Evolutionary conservation across 1,139 yeast species (phyloP).

Genomic region (Geotrichum bryndzae): DNA sequence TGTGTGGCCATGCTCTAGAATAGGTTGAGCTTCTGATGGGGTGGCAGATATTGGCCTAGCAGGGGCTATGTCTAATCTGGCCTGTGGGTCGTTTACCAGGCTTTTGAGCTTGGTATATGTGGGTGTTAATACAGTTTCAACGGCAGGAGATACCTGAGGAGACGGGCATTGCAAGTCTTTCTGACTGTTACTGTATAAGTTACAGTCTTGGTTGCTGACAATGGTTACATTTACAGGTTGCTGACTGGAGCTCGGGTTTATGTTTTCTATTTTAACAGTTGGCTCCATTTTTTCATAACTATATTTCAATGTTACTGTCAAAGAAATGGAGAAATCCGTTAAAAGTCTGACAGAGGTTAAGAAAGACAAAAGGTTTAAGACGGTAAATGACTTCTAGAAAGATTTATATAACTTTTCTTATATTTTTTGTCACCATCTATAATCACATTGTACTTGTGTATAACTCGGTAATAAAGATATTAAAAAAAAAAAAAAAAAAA

Average conservation of each 20-base stretch:
- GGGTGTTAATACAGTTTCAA: background rate
- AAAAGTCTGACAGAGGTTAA: no score
- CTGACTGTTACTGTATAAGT: background rate
- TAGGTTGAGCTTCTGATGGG: background rate
- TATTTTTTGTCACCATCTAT: no score
- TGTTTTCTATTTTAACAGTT: background rate
- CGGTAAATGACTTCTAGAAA: no score
- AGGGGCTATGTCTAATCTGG: background rate
- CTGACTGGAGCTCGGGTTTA: background rate
- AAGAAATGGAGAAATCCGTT: no score
- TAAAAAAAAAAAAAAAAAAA: no score
- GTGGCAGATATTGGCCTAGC: background rate
- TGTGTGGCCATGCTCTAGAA: background rate
- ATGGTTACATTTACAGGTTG: background rate
- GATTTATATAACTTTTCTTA: no score
- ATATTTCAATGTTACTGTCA: no score
- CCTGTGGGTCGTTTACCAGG: background rate
- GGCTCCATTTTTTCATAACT: background rate
- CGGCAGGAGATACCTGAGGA: background rate
- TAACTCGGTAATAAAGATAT: no score
- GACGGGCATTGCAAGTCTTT: background rate
- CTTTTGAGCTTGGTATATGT: background rate
- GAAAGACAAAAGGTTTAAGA: no score
- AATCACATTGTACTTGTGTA: no score
- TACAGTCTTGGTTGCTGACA: background rate